A percentile compares a stretch with the other conserved stretches of the same genome.
Conservation (phyloP, 345 rosid genomes). For the Turnera subulata region DNA sequence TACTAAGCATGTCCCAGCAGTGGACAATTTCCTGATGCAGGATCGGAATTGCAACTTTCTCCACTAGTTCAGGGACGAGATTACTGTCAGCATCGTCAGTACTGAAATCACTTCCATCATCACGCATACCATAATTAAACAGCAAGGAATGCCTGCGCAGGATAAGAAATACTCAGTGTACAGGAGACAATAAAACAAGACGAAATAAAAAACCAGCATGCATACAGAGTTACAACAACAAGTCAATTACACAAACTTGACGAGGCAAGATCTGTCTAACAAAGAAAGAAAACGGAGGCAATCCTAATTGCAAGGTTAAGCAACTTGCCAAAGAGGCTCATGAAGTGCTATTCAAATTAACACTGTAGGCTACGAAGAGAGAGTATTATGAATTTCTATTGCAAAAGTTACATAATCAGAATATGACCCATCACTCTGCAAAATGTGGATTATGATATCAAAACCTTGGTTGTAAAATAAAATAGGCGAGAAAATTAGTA, state of each 20-base stretch:
- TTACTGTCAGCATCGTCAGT: slow-evolving; percentile 79
- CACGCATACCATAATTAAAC: slow-evolving; percentile 71
- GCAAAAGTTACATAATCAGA: no score
- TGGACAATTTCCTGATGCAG: slow-evolving; percentile 75
- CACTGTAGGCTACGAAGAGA: no score
- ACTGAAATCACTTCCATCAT: slow-evolving; percentile 55
- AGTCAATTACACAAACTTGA: no score
- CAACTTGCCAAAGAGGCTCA: no score
- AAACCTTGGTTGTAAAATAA: no score
- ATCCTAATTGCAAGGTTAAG: no score
- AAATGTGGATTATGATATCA: no score
- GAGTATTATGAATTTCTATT: no score
- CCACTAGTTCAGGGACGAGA: slow-evolving; percentile 83
- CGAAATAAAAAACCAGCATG: slow-evolving; percentile 4
- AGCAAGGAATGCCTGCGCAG: slow-evolving; percentile 76
- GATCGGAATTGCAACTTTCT: slow-evolving; percentile 79
- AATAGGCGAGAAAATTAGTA: no score
- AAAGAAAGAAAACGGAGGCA: background rate
- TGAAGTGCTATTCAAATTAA: no score
- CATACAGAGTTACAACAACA: background rate
- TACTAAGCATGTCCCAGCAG: slow-evolving; percentile 93
- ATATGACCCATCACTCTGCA: no score
- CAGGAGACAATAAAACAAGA: background rate
- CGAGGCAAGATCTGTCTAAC: no score
- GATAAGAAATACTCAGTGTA: background rate